These are phyloP conservation scores for Gracilaria gracilis DNA, from an alignment of 23 red algal genomes.

Conservation along the genomic window DNA sequence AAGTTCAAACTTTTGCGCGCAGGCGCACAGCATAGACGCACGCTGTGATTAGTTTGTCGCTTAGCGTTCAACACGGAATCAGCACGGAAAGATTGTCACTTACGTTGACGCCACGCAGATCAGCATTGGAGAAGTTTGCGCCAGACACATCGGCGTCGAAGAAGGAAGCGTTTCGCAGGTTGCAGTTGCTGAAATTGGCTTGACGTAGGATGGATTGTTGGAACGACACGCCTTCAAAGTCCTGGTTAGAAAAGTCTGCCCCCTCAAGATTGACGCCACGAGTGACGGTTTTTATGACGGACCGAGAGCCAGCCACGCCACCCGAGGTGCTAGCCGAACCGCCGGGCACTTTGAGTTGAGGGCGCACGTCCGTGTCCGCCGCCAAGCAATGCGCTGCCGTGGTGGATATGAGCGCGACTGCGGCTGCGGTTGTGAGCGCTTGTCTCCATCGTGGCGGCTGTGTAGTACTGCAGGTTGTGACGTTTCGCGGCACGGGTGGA, in stretches of 20 bases:
- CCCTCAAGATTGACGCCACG: conserved; percentile 89
- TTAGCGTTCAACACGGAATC: background rate
- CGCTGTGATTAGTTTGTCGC: background rate
- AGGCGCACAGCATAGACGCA: background rate
- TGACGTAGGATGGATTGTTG: conserved; percentile 90
- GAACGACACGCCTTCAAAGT: conserved; percentile 89
- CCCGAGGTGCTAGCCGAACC: conserved; percentile 85
- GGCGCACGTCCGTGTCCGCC: conserved; percentile 42
- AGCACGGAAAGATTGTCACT: background rate
- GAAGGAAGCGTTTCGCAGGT: conserved; percentile 91
- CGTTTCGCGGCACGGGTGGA: background rate
- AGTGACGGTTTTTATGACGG: conserved; percentile 88
- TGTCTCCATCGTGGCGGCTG: background rate
- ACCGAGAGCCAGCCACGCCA: conserved; percentile 46
- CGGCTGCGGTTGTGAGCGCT: background rate
- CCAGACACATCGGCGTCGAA: conserved; percentile 93
- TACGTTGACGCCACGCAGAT: conserved; percentile 72
- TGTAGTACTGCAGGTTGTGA: conserved; percentile 4
- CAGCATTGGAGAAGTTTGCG: conserved; percentile 82
- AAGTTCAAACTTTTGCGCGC: conserved; percentile 77
- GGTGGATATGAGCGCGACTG: conserved; percentile 1
- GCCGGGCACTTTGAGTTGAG: conserved; percentile 73
- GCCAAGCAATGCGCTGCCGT: background rate
- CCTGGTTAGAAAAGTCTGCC: conserved; percentile 78
- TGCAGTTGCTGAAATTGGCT: conserved; percentile 81